Evolutionary conservation across 148 eudicot species (phyloP).

Genomic region (Fagopyrum tataricum): DNA sequence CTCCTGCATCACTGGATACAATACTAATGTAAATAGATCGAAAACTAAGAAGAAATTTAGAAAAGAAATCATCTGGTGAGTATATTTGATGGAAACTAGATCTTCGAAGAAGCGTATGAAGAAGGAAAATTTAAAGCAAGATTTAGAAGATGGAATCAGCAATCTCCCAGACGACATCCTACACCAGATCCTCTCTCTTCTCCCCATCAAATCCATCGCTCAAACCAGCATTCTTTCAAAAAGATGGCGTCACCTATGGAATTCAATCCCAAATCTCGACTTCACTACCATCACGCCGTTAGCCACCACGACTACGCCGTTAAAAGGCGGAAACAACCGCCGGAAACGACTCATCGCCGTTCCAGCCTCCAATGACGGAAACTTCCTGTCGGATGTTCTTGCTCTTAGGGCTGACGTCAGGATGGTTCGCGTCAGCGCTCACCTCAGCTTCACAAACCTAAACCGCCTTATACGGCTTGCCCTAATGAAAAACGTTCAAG

Average conservation of each 20-base stretch:
- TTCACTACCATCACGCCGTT: constrained; percentile 26
- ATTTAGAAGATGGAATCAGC: constrained; percentile 32
- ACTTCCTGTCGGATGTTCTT: constrained; percentile 24
- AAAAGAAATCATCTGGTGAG: neutral
- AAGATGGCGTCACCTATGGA: constrained; percentile 45
- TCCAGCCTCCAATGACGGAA: neutral
- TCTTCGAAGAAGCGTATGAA: constrained; percentile 43
- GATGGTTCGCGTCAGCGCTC: constrained; percentile 33
- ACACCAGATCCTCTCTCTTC: constrained; percentile 35
- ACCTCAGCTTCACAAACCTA: constrained; percentile 33
- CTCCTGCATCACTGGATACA: neutral
- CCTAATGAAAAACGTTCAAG: constrained; percentile 37
- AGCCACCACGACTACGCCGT: too few relatives aligned
- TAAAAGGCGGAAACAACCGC: too few relatives aligned
- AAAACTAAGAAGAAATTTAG: neutral
- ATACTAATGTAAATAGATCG: too few relatives aligned
- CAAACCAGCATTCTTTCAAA: constrained; percentile 40
- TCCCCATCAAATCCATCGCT: constrained; percentile 44
- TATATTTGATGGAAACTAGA: constrained; percentile 49
- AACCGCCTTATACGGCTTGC: constrained; percentile 38
- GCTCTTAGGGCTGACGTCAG: constrained; percentile 27
- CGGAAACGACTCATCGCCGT: constrained; percentile 11
- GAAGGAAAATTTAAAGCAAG: constrained; percentile 4
- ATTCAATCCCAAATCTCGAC: constrained; percentile 57
- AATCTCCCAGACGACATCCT: constrained; percentile 52